A percentile compares a stretch with the other conserved stretches of the same genome.
Evolutionary conservation across 108 stramenopile genomes (phyloP).

Genomic region (Parietichytrium sp.): DNA sequence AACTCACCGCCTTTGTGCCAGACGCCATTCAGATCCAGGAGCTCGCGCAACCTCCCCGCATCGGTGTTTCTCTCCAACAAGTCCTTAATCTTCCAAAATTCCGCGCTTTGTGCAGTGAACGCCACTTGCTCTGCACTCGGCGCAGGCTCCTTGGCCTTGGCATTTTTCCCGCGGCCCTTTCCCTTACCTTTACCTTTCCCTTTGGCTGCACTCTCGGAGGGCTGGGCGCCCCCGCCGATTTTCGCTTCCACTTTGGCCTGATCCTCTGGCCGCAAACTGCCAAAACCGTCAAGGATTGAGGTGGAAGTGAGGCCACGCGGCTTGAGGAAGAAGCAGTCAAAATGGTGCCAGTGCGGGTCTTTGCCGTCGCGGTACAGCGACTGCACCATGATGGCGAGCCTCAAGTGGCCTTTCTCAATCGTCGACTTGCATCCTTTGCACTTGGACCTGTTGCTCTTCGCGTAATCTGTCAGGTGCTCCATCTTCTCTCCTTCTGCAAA

Average conservation of each 20-base stretch:
- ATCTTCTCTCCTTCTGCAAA: too few relatives aligned
- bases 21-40: not conserved
- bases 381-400: not conserved
- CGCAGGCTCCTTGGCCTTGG: not conserved
- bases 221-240: not conserved
- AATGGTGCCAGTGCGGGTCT: conserved; percentile 37
- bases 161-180: not conserved
- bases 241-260: not conserved
- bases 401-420: not conserved
- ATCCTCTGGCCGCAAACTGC: not conserved
- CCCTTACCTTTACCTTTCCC: too few relatives aligned
- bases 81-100: conserved; percentile 6
- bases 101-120: not conserved
- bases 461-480: conserved; percentile 25
- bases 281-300: not conserved
- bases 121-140: not conserved
- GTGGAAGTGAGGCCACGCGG: not conserved
- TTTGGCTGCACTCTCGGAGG: too few relatives aligned
- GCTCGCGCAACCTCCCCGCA: not conserved
- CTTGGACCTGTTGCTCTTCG: not conserved
- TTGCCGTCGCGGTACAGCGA: not conserved
- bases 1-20: not conserved
- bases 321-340: conserved; percentile 22
- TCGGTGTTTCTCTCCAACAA: not conserved
- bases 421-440: not conserved